Evolutionary conservation across 2,329 filamentous ascomycete genomes (phyloP), one percentile per base, ranked within the genome.

Genomic region (Pseudogymnoascus verrucosus): DNA sequence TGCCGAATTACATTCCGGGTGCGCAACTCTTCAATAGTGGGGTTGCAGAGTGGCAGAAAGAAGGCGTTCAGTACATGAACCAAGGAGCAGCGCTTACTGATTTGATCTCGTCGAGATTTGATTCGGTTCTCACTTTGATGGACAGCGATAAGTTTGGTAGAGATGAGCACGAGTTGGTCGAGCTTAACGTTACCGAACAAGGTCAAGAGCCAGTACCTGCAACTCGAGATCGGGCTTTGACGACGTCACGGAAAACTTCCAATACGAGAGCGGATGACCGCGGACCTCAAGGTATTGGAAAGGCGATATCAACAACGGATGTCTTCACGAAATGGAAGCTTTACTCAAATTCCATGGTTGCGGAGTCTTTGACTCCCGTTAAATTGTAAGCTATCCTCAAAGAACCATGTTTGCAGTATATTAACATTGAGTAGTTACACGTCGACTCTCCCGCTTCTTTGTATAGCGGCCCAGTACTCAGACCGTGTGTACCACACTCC

Each of bases 401-500:
- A 7, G 37, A 57, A 3, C 60, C 39, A n/a, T 36, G 6, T 42
- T 34, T n/a, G 34, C 51, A 7, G n/a, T 5, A 57, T 61, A 14
- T 63, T 69, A 64, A 64, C 8, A 14, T 10, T 19, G 16, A 11
- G 3, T 62, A 88, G 86, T 47, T 89, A 91, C 71, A 84, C 91
- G 44, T 80, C 88, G 0, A 91, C 89, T 0, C 96, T 88, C 75
- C 89, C 87, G 1, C 80, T 96, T 4, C 78, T 96, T 47, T 91
- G 87, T 70, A 80, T 93, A 8, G 91, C 91, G 2, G 90, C 91
- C 0, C 84, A 88, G 65, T 93, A 91, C 73, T 90, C 91, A 0
- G 84, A 89, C 66, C 81, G 84, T 37, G 91, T 90, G 2, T 96
- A 96, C 73, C 80, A 83, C 44, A 81, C 82, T 37, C 86, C 90